phyloP scores from a whole-genome alignment of 1,284 basidiomycete genomes.

The Cutaneotrichosporon mucoides region DNA sequence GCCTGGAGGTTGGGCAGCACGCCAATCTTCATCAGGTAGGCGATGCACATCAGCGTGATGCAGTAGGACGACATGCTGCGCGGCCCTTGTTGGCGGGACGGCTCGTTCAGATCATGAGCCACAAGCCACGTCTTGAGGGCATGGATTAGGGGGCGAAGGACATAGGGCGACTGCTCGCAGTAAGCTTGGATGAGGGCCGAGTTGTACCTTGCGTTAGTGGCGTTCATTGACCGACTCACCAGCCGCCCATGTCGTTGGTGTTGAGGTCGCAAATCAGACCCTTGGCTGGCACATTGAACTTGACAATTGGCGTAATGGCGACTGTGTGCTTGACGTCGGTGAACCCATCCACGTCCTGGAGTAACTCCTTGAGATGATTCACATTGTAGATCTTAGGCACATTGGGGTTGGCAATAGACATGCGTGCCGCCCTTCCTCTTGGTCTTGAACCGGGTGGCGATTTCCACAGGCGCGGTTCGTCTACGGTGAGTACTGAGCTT shows the following conservation, averaged over 20 bases:
- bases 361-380: slow-evolving; percentile 19
- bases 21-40: slow-evolving; percentile 41
- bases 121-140: slow-evolving; percentile 46
- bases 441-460: not conserved
- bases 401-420: not conserved
- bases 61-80: slow-evolving; percentile 48
- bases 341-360: slow-evolving; percentile 21
- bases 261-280: slow-evolving; percentile 43
- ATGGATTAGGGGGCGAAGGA: slow-evolving; percentile 47
- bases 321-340: slow-evolving; percentile 23
- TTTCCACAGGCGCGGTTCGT: slow-evolving; percentile 9
- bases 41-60: slow-evolving; percentile 47
- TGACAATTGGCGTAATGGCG: slow-evolving; percentile 47
- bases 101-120: slow-evolving; percentile 42
- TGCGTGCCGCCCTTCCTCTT: not conserved
- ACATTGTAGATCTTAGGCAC: slow-evolving; percentile 39
- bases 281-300: slow-evolving; percentile 32
- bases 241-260: slow-evolving; percentile 47
- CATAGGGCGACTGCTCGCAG: slow-evolving; percentile 41
- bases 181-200: slow-evolving; percentile 47
- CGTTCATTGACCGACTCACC: slow-evolving; percentile 23
- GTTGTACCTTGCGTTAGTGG: slow-evolving; percentile 38
- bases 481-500: not conserved
- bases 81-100: slow-evolving; percentile 27
- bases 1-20: slow-evolving; percentile 45